Evolutionary conservation across 306 rosid species (phyloP).

Genomic region (Acacia acuminata): DNA sequence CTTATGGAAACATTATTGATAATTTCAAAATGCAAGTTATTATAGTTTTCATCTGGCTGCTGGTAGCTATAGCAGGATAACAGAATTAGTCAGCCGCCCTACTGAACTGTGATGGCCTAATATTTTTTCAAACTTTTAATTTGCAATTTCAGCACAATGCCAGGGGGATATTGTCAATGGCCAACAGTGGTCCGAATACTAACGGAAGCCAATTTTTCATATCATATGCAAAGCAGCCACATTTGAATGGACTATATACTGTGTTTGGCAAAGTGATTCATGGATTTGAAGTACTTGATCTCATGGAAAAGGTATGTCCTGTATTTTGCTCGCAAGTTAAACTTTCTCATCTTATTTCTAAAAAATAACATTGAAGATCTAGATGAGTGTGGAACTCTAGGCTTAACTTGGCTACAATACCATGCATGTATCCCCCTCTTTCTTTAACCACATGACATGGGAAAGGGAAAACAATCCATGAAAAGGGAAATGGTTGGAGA

Average conservation of each 20-base stretch:
- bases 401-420: neutral
- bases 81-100: neutral
- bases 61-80: neutral
- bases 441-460: neutral
- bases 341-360: neutral
- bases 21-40: neutral
- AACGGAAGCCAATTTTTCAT: constrained; percentile 93
- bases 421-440: neutral
- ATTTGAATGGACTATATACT: constrained; percentile 82
- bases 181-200: constrained; percentile 96
- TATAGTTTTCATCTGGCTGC: neutral
- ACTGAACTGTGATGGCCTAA: constrained; percentile 1
- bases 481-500: neutral
- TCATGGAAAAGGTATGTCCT: constrained; percentile 88
- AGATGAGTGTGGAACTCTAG: neutral
- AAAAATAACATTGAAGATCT: neutral
- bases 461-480: neutral
- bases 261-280: constrained; percentile 92
- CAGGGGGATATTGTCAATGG: constrained; percentile 88
- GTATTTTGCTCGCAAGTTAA: neutral
- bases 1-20: neutral
- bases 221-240: constrained; percentile 85
- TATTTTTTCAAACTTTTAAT: neutral
- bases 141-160: constrained; percentile 80
- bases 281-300: constrained; percentile 95